A percentile compares a stretch with the other conserved stretches of the same genome.
phyloP scores from a whole-genome alignment of 2,329 filamentous ascomycete genomes.

The Fusarium globosum region DNA sequence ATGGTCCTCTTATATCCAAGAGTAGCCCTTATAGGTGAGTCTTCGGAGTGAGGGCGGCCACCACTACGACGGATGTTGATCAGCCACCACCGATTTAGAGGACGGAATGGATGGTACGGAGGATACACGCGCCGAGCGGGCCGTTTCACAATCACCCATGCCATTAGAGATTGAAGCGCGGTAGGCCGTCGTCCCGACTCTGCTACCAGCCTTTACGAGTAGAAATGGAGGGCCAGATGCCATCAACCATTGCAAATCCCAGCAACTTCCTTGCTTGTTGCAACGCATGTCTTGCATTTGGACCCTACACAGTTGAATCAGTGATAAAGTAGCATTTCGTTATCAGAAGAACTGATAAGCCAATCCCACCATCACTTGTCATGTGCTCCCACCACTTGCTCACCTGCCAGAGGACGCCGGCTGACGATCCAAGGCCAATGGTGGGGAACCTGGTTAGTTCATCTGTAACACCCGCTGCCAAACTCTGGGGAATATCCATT shows the following conservation, averaged over 20 bases:
- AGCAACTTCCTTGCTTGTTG: background rate
- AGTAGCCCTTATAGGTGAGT: slow-evolving; percentile 24
- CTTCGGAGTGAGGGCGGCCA: slow-evolving; percentile 11
- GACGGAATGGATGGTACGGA: slow-evolving; percentile 34
- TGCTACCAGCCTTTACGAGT: slow-evolving; percentile 17
- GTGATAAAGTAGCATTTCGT: background rate
- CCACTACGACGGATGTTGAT: slow-evolving; percentile 16
- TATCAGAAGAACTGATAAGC: slow-evolving; percentile 21
- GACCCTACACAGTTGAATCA: slow-evolving; percentile 15
- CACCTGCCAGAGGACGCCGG: slow-evolving; percentile 33
- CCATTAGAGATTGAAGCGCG: slow-evolving; percentile 15
- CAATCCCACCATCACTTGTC: slow-evolving; percentile 26
- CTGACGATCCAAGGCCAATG: slow-evolving; percentile 25
- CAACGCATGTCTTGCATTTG: slow-evolving; percentile 14
- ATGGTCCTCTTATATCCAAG: slow-evolving; percentile 23
- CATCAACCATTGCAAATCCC: background rate
- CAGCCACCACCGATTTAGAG: slow-evolving; percentile 24
- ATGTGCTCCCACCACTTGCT: slow-evolving; percentile 35
- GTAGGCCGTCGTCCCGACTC: slow-evolving; percentile 21
- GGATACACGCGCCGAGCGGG: slow-evolving; percentile 44
- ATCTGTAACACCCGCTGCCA: slow-evolving; percentile 11
- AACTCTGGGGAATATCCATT: slow-evolving; percentile 16
- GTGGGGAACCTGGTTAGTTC: slow-evolving; percentile 27
- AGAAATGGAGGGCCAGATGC: slow-evolving; percentile 18
- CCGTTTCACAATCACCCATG: slow-evolving; percentile 42